A percentile compares a stretch with the other conserved stretches of the same genome.
These are phyloP conservation scores for Fusarium drepaniforme DNA, from an alignment of 2,329 filamentous ascomycete genomes.

Conservation along the genomic window DNA sequence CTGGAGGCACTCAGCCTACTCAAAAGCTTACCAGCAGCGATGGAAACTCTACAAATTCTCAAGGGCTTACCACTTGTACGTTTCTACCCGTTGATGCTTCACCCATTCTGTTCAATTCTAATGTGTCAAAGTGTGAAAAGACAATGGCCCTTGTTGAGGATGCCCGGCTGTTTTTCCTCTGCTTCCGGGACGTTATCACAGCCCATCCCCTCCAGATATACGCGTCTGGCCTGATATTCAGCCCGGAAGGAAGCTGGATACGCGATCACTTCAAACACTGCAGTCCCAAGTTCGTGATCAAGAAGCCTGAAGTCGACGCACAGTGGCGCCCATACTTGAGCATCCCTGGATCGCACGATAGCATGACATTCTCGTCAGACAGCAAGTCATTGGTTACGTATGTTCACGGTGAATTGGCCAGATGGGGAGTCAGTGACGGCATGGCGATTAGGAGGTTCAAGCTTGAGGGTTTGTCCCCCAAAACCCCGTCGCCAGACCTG, in stretches of 20 bases:
- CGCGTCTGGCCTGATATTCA: neutral
- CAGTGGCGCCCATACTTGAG: neutral
- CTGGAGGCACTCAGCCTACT: neutral
- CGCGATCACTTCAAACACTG: neutral
- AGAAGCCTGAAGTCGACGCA: neutral
- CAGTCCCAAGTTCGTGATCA: neutral
- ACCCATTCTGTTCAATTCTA: too few relatives aligned
- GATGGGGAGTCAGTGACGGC: neutral
- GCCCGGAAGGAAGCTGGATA: neutral
- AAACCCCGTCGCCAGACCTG: neutral
- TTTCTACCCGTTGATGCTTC: too few relatives aligned
- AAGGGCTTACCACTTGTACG: neutral
- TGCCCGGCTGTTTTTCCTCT: neutral
- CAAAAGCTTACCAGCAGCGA: rapidly evolving
- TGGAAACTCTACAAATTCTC: neutral
- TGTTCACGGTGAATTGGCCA: neutral
- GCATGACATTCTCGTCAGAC: neutral
- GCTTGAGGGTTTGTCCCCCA: neutral
- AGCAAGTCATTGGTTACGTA: neutral
- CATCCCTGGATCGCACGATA: neutral
- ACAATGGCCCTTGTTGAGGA: neutral
- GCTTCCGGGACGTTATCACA: neutral
- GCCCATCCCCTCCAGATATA: neutral
- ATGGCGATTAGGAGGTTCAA: neutral
- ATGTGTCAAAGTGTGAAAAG: too few relatives aligned